Percentiles rank a stretch among this genome's conserved stretches.
Conservation (phyloP, 495 filamentous ascomycete genomes). For the Neurospora sp. region DNA sequence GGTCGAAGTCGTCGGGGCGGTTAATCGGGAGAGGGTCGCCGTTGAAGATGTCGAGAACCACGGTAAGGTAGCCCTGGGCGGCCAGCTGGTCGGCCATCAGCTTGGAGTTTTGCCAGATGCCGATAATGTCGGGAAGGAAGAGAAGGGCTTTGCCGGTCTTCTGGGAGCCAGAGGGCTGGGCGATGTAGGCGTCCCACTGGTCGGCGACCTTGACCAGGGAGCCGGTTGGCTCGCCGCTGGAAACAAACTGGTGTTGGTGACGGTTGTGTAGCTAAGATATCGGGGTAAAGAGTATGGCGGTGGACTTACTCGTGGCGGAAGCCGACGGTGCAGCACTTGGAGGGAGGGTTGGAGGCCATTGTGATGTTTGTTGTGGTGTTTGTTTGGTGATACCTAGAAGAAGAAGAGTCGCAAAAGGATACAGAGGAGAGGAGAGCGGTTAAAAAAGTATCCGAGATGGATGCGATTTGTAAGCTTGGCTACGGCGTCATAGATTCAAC, state of each 20-base stretch:
- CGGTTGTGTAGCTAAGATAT: background rate
- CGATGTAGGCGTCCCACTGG: slow-evolving; percentile 40
- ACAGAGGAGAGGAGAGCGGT: background rate
- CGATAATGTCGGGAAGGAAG: slow-evolving; percentile 56
- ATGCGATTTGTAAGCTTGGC: background rate
- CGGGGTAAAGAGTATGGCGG: background rate
- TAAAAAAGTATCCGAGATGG: background rate
- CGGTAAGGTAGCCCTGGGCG: slow-evolving; percentile 65
- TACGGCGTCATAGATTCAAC: background rate
- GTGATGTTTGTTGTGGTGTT: background rate
- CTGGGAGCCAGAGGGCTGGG: slow-evolving; percentile 32
- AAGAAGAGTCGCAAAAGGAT: background rate
- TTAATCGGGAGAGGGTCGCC: slow-evolving; percentile 56
- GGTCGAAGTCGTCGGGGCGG: slow-evolving; percentile 45
- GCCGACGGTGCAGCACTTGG: slow-evolving; percentile 25
- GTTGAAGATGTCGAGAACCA: slow-evolving; percentile 70
- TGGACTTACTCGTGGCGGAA: slow-evolving; percentile 21
- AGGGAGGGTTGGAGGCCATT: slow-evolving; percentile 27
- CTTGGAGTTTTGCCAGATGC: slow-evolving; percentile 67
- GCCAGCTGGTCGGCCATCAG: slow-evolving; percentile 78
- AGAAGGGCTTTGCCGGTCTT: slow-evolving; percentile 37
- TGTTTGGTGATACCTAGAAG: background rate
- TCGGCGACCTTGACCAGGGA: slow-evolving; percentile 29
- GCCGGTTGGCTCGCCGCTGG: slow-evolving; percentile 31
- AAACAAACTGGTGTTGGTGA: background rate